Evolutionary conservation across 2,329 filamentous ascomycete genomes (phyloP).

Genomic region (Xylariales sp.): DNA sequence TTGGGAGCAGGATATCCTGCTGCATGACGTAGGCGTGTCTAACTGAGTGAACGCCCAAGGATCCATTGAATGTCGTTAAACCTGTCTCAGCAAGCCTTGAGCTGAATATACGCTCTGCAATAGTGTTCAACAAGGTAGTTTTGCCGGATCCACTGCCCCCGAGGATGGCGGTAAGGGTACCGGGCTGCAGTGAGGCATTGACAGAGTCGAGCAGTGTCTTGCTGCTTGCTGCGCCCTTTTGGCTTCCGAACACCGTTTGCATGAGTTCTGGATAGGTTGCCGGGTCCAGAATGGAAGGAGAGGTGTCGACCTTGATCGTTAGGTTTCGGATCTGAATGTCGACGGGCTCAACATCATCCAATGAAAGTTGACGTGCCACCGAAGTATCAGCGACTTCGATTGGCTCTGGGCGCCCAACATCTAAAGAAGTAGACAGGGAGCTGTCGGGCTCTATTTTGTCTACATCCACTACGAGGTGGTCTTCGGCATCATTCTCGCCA

Average conservation of each 20-base stretch:
- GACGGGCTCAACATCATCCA: conserved; percentile 36
- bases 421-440: conserved; percentile 6
- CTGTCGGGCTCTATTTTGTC: conserved; percentile 5
- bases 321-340: conserved; percentile 41
- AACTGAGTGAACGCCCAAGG: conserved; percentile 45
- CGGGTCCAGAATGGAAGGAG: conserved; percentile 48
- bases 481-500: too few species aligned
- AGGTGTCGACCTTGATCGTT: conserved; percentile 53
- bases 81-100: conserved; percentile 48
- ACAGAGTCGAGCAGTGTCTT: conserved; percentile 60
- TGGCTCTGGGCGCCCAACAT: background rate
- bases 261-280: conserved; percentile 39
- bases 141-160: conserved; percentile 72
- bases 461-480: too few species aligned
- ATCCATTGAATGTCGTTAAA: conserved; percentile 56
- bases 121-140: conserved; percentile 65
- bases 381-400: conserved; percentile 1
- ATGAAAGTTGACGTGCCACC: conserved; percentile 6
- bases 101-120: conserved; percentile 65
- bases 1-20: conserved; percentile 69
- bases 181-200: conserved; percentile 58
- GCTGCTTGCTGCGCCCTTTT: conserved; percentile 21
- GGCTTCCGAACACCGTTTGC: conserved; percentile 26
- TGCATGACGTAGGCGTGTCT: conserved; percentile 71
- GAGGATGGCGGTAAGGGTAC: conserved; percentile 70